Percentiles rank a stretch among this genome's conserved stretches.
phyloP scores from a whole-genome alignment of 805 yeast species.

The Candida suzukii region DNA sequence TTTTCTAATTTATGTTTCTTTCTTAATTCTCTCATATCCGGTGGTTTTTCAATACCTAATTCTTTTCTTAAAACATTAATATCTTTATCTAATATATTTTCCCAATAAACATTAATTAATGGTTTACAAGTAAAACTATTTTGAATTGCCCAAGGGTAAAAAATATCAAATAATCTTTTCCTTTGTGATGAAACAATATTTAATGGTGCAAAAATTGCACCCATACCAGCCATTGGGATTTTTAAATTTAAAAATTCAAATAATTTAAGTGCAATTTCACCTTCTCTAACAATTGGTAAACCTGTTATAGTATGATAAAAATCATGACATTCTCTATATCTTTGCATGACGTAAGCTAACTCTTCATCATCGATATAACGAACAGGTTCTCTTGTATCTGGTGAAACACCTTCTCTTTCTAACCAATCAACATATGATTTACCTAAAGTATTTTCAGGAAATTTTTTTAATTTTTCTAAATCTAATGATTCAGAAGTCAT shows the following conservation, averaged over 20 bases:
- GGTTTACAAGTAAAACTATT: constrained; percentile 71
- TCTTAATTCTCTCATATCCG: constrained; percentile 66
- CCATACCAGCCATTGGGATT: constrained; percentile 92
- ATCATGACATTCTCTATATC: constrained; percentile 96
- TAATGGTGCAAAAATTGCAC: constrained; percentile 84
- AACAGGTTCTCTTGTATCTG: constrained; percentile 89
- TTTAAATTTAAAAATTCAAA: constrained; percentile 90
- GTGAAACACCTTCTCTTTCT: constrained; percentile 80
- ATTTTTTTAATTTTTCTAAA: constrained; percentile 46
- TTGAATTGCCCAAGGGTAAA: constrained; percentile 81
- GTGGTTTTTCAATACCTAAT: constrained; percentile 71
- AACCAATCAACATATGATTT: constrained; percentile 76
- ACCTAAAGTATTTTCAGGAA: constrained; percentile 73
- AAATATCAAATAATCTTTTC: constrained; percentile 55
- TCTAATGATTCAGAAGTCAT: constrained; percentile 69
- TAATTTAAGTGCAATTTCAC: constrained; percentile 92
- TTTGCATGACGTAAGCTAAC: constrained; percentile 84
- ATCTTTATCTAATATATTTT: constrained; percentile 65
- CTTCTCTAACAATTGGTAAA: constrained; percentile 85
- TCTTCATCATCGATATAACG: constrained; percentile 84
- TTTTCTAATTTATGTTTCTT: constrained; percentile 12
- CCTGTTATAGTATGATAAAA: constrained; percentile 92
- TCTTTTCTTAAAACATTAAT: constrained; percentile 64
- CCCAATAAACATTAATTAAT: constrained; percentile 90
- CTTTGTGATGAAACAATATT: constrained; percentile 60